Evolutionary conservation across 2,329 filamentous ascomycete species (phyloP), one percentile per base, ranked within the genome.

Genomic region (Clarireedia sp.): DNA sequence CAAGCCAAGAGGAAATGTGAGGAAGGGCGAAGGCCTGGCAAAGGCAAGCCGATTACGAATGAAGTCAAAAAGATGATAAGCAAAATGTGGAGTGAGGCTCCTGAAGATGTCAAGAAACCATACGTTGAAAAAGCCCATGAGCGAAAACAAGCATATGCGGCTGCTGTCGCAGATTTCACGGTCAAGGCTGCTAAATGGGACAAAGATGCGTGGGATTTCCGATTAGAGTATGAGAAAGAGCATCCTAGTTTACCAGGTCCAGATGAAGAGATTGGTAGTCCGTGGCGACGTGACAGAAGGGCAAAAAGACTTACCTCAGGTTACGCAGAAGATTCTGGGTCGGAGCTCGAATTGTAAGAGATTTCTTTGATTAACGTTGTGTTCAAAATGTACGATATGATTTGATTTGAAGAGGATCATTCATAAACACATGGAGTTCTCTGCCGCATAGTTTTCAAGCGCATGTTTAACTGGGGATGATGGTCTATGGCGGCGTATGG

Each of bases 61-160:
- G 89, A 95, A 66, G 87, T 97, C 55, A 87, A 94, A 36, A 81
- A 85, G 50, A 89, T 90, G 68, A 82, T 94, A 9, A 91, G 91
- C 26, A 86, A 87, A 67, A 91, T 94, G 85, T 99, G 94, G 94
- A 89, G 87, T 63, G 86, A 88, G 49, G 83, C 88, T 0, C 72
- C 78, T 1, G 76, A 82, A 5, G 87, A 87, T 45, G 79, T 83
- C 63, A 89, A 86, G 66, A 78, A 80, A 67, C 91, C 90, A 0
- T 97, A 88, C 66, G 79, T 91, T 48, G 85, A 90, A 26, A 79
- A 85, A 68, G 88, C 87, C 3, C 78, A 84, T 54, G 78, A 78
- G 51, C 86, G 89, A 62, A 91, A 91, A 68, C 76, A 78, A 56
- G 75, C 72, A 1, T 87, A 90, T 62, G 75, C 75, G 26, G 74